These are phyloP conservation scores for Saccharomyces mikatae DNA, from an alignment of 805 yeast genomes.

Conservation along the genomic window DNA sequence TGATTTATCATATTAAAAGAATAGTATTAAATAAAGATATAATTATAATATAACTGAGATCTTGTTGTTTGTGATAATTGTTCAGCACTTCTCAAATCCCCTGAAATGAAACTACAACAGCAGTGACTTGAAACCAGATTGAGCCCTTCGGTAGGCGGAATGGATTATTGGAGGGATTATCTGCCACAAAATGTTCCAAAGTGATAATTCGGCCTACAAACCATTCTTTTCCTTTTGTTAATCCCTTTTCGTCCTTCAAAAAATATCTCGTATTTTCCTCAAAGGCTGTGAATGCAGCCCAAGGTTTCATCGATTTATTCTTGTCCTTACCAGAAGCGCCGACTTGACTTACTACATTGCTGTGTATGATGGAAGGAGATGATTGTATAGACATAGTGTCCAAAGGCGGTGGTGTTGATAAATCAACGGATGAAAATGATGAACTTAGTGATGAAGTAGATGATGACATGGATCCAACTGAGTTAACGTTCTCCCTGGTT, in stretches of 20 bases:
- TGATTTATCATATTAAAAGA: neutral
- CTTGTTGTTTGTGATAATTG: neutral
- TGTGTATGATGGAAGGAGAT: slow-evolving; percentile 8
- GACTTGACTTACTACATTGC: neutral
- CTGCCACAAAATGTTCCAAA: slow-evolving; percentile 49
- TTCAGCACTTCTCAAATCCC: neutral
- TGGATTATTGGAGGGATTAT: slow-evolving; percentile 46
- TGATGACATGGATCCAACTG: slow-evolving; percentile 6
- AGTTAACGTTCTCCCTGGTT: slow-evolving; percentile 39
- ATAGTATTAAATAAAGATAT: neutral
- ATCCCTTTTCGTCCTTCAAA: slow-evolving; percentile 39
- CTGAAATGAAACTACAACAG: slow-evolving; percentile 24
- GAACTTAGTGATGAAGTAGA: slow-evolving; percentile 25
- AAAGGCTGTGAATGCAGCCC: slow-evolving; percentile 89
- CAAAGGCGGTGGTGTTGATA: slow-evolving; percentile 28
- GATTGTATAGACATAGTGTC: slow-evolving; percentile 8
- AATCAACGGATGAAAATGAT: slow-evolving; percentile 30
- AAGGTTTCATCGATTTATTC: slow-evolving; percentile 39
- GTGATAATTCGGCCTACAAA: slow-evolving; percentile 59
- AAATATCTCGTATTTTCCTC: slow-evolving; percentile 76
- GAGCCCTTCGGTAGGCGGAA: slow-evolving; percentile 55
- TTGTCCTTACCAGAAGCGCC: neutral
- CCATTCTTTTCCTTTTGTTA: slow-evolving; percentile 59
- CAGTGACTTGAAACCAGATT: slow-evolving; percentile 57
- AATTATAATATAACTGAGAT: neutral